These are phyloP conservation scores for Escovopsis sp. DNA, from an alignment of 2,329 filamentous ascomycete species.

Conservation along the genomic window DNA sequence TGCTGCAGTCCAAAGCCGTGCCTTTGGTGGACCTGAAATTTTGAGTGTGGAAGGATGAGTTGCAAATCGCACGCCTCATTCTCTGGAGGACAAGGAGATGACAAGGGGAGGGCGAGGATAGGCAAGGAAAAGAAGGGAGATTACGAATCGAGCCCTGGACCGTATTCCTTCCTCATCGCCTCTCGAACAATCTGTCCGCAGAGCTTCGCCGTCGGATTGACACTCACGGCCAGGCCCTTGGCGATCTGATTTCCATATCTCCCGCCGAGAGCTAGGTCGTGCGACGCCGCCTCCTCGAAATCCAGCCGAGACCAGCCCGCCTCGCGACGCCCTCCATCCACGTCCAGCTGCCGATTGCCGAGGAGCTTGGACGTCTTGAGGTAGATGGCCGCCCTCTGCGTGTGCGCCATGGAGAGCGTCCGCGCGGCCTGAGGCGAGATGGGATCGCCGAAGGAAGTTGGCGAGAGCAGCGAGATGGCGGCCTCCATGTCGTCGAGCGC, in stretches of 20 bases:
- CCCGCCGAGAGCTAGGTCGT: conserved; percentile 49
- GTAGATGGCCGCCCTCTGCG: conserved; percentile 54
- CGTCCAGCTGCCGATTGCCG: conserved; percentile 20
- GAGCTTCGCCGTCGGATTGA: conserved; percentile 54
- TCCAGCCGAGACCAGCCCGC: conserved; percentile 35
- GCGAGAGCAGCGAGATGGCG: conserved; percentile 45
- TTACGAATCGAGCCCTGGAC: conserved; percentile 30
- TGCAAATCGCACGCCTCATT: no score
- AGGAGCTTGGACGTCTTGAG: conserved; percentile 41
- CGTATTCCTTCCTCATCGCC: conserved; percentile 56
- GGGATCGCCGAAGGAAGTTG: conserved; percentile 30
- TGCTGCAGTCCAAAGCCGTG: background rate
- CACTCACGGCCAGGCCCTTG: conserved; percentile 47
- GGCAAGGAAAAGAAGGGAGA: background rate
- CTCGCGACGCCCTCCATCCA: conserved; percentile 28
- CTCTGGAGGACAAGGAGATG: no score
- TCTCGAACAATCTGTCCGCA: conserved; percentile 56
- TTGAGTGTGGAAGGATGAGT: no score
- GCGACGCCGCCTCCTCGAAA: conserved; percentile 48
- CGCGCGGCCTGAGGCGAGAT: conserved; percentile 51
- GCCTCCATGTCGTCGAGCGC: conserved; percentile 39
- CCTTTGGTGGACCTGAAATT: background rate
- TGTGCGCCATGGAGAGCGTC: conserved; percentile 55
- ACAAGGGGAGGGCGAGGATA: background rate
- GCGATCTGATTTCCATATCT: conserved; percentile 52